Evolutionary conservation across 2,329 filamentous ascomycete genomes (phyloP).

Genomic region (Pestalotiopsis sp.): DNA sequence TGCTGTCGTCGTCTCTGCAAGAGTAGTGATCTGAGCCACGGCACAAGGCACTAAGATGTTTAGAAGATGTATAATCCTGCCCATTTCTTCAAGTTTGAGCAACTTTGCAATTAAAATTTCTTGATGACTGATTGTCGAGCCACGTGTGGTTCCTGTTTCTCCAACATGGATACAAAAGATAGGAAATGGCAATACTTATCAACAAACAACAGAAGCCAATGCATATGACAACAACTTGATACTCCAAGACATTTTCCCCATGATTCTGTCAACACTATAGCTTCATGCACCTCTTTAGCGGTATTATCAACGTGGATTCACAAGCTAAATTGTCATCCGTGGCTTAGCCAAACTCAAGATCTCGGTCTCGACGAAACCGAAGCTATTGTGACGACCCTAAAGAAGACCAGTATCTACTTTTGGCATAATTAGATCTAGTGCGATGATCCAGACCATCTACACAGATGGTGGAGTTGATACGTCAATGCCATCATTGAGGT

Average conservation of each 20-base stretch:
- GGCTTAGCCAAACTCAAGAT: neutral
- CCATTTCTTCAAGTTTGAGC: neutral
- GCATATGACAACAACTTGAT: no score
- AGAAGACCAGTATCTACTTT: neutral
- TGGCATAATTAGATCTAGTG: neutral
- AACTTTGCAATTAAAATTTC: no score
- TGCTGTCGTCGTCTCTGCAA: conserved; percentile 11
- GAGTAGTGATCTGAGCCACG: conserved; percentile 17
- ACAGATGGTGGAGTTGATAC: no score
- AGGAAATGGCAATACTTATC: no score
- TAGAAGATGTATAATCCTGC: neutral
- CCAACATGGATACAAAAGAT: no score
- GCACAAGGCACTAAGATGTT: neutral
- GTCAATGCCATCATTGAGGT: no score
- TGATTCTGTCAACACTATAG: neutral
- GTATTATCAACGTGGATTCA: neutral
- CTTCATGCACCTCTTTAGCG: neutral
- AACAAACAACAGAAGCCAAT: no score
- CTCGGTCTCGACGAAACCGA: neutral
- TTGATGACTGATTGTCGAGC: no score
- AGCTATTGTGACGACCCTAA: neutral
- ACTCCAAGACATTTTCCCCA: no score
- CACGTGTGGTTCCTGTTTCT: no score
- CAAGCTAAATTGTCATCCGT: neutral
- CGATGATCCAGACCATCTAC: no score